Conservation (phyloP, 495 filamentous ascomycete genomes). For the Margaritispora aquatica region DNA sequence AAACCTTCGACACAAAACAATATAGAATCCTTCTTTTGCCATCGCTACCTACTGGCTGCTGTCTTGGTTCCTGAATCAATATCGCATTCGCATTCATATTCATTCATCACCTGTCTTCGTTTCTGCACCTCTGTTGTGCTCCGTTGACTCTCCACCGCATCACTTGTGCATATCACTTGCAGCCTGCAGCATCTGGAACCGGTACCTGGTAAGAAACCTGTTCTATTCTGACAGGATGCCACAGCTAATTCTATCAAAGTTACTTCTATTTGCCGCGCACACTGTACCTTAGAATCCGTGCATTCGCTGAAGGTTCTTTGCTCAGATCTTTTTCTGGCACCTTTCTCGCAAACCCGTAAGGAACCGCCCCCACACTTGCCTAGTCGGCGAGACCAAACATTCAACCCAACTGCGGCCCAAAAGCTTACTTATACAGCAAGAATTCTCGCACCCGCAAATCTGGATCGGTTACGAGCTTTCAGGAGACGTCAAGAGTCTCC, state of each 20-base stretch:
- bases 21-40: neutral
- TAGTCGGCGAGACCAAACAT: neutral
- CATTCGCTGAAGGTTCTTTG: neutral
- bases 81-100: too few relatives aligned
- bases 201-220: neutral
- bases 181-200: neutral
- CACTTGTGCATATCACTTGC: neutral
- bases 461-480: conserved; percentile 25
- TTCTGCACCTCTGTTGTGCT: neutral
- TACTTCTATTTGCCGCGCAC: neutral
- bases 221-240: neutral
- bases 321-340: neutral
- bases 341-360: neutral
- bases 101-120: neutral
- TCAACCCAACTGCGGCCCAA: neutral
- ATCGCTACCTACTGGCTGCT: neutral
- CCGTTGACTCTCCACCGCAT: neutral
- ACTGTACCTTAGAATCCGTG: neutral
- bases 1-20: too few relatives aligned
- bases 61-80: neutral
- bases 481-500: conserved; percentile 22
- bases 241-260: neutral
- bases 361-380: neutral
- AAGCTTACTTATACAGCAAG: conserved; percentile 1
- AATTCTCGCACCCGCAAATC: conserved; percentile 5